These are phyloP conservation scores for Salix dunnii DNA, from an alignment of 345 rosid species.

Conservation along the genomic window DNA sequence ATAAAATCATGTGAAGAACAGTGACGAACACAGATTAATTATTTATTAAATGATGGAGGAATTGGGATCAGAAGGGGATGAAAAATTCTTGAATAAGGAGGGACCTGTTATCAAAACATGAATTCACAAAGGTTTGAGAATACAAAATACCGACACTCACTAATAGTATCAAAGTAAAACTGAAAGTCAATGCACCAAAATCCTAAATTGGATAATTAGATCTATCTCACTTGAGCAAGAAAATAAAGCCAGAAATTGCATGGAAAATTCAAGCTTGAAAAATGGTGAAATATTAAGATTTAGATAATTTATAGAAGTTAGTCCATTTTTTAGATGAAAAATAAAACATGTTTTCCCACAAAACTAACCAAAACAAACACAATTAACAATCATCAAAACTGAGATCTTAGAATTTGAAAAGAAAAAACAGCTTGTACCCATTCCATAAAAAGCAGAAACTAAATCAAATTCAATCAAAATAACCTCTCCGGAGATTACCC, in stretches of 20 bases:
- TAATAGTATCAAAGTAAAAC: neutral
- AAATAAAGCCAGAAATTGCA: no score
- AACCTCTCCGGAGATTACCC: neutral
- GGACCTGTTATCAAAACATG: no score
- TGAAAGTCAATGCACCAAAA: no score
- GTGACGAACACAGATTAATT: neutral
- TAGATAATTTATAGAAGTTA: neutral
- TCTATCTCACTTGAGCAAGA: neutral
- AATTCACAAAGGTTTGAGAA: neutral
- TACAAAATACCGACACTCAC: neutral
- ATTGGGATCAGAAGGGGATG: neutral
- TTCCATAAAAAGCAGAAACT: neutral
- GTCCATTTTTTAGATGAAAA: neutral
- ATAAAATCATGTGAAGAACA: neutral
- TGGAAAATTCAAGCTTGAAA: no score
- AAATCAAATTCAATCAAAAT: conserved; percentile 1
- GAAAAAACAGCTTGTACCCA: conserved; percentile 4
- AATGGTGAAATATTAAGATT: neutral
- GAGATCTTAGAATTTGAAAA: conserved; percentile 17
- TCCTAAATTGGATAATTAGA: neutral
- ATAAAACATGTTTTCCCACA: neutral
- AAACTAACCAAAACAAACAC: neutral
- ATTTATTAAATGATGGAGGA: neutral
- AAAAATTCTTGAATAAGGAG: neutral
- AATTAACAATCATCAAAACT: conserved; percentile 1